These are phyloP conservation scores for Panaeolus cyanescens DNA, from an alignment of 768 basidiomycete species.

Conservation along the genomic window DNA sequence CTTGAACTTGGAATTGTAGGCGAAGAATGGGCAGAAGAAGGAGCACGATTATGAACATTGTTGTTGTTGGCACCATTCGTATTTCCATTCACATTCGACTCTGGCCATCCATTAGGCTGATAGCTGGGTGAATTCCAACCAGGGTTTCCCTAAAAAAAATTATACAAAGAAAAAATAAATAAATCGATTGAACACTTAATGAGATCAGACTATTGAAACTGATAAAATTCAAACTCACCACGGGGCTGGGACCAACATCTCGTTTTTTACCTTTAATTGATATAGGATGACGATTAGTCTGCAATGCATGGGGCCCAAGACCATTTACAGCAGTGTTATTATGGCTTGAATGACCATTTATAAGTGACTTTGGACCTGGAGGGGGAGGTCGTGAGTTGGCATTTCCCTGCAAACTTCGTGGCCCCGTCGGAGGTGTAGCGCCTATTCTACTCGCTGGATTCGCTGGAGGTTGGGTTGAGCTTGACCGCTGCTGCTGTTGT, in stretches of 20 bases:
- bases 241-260: constrained; percentile 18
- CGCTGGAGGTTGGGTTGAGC: constrained; percentile 22
- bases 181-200: constrained; percentile 18
- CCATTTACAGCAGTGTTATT: constrained; percentile 22
- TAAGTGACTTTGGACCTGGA: constrained; percentile 40
- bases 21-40: constrained; percentile 25
- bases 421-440: constrained; percentile 63
- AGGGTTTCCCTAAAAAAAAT: constrained; percentile 15
- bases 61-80: constrained; percentile 14
- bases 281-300: constrained; percentile 33
- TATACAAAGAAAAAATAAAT: constrained; percentile 12
- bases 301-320: constrained; percentile 24
- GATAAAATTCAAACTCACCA: constrained; percentile 24
- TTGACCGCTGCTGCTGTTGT: constrained; percentile 31
- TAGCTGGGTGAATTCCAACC: constrained; percentile 29
- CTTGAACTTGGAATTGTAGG: constrained; percentile 17
- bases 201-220: constrained; percentile 12
- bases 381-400: constrained; percentile 26
- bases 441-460: constrained; percentile 43
- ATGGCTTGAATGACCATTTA: constrained; percentile 37
- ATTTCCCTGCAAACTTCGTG: constrained; percentile 56
- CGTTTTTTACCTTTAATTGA: constrained; percentile 41
- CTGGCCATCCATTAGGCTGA: constrained; percentile 28
- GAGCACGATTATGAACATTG: constrained; percentile 18
- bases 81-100: constrained; percentile 20